Conservation (phyloP, 228 moss, liverwort and hornwort species). For the Sphagnum fallax region DNA sequence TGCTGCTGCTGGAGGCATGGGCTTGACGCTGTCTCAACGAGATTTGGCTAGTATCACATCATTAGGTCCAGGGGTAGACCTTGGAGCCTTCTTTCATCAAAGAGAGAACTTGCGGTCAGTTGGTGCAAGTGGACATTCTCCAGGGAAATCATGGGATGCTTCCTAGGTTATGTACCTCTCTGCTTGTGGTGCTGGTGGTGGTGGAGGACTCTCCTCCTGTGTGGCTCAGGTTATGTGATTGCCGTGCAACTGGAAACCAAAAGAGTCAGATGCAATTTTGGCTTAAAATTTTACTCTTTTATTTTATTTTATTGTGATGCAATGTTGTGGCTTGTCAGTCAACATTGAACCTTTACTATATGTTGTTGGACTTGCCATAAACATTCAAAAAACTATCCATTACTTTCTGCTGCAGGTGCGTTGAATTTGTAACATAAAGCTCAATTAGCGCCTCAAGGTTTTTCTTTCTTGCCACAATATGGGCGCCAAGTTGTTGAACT, state of each 20-base stretch:
- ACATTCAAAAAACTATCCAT: conserved; percentile 21
- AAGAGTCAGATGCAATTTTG: conserved; percentile 66
- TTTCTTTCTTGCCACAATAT: conserved; percentile 12
- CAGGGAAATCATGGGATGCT: conserved; percentile 93
- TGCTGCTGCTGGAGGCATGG: conserved; percentile 55
- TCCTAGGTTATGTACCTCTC: conserved; percentile 30
- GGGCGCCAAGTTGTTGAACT: conserved; percentile 22
- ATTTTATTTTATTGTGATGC: conserved; percentile 26
- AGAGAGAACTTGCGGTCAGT: conserved; percentile 72
- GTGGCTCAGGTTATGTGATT: conserved; percentile 16
- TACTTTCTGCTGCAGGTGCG: conserved; percentile 35
- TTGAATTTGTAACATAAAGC: conserved; percentile 41
- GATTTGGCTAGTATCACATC: conserved; percentile 81
- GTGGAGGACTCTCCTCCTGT: conserved; percentile 22
- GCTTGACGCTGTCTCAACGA: conserved; percentile 76
- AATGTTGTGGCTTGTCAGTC: conserved; percentile 17
- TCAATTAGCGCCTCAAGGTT: conserved; percentile 17
- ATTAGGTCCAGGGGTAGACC: conserved; percentile 79
- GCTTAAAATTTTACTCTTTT: conserved; percentile 46
- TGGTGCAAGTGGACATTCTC: conserved; percentile 84
- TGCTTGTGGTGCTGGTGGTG: conserved; percentile 2
- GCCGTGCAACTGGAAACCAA: conserved; percentile 8
- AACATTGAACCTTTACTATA: background rate
- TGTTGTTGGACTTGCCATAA: conserved; percentile 26
- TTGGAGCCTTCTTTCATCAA: conserved; percentile 75